A percentile compares a stretch with the other conserved stretches of the same genome.
Conservation (phyloP, 2,329 filamentous ascomycete genomes). For the Alternaria sp. region DNA sequence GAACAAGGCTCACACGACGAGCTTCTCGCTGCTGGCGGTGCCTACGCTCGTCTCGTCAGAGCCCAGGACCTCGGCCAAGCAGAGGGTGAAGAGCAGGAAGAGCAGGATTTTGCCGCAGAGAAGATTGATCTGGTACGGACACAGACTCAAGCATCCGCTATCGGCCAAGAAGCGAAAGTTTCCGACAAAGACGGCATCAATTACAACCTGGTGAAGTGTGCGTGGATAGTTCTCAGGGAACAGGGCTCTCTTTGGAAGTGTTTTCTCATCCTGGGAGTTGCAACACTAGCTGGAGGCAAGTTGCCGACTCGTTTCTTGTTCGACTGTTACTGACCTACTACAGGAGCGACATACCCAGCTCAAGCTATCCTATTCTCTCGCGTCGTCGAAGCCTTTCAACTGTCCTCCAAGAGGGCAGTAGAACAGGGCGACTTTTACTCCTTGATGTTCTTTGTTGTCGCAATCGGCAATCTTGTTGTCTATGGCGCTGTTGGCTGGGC, state of each 20-base stretch:
- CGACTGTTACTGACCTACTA: slow-evolving; percentile 9
- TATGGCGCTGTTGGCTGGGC: slow-evolving; percentile 56
- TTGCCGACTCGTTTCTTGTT: background rate
- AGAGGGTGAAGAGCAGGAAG: slow-evolving; percentile 20
- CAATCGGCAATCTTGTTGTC: slow-evolving; percentile 53
- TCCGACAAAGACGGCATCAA: slow-evolving; percentile 33
- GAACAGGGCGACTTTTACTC: slow-evolving; percentile 58
- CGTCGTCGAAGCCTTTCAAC: slow-evolving; percentile 56
- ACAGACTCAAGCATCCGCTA: slow-evolving; percentile 35
- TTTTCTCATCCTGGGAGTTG: slow-evolving; percentile 33
- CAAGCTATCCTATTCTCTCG: slow-evolving; percentile 59
- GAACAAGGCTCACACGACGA: slow-evolving; percentile 90
- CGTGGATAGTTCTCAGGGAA: slow-evolving; percentile 36
- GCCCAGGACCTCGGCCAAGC: slow-evolving; percentile 54
- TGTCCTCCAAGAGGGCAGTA: slow-evolving; percentile 47
- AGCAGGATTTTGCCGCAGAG: slow-evolving; percentile 24
- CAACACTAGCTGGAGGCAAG: slow-evolving; percentile 42
- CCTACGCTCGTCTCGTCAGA: slow-evolving; percentile 73
- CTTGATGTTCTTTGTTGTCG: slow-evolving; percentile 63
- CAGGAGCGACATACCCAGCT: slow-evolving; percentile 54
- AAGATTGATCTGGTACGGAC: slow-evolving; percentile 32
- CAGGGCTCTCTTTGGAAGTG: slow-evolving; percentile 48
- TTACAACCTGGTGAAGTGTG: slow-evolving; percentile 37
- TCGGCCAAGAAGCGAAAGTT: slow-evolving; percentile 26
- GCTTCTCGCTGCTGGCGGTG: slow-evolving; percentile 72